Conservation (phyloP, 2,329 filamentous ascomycete genomes). For the Fusarium chlamydosporum region DNA sequence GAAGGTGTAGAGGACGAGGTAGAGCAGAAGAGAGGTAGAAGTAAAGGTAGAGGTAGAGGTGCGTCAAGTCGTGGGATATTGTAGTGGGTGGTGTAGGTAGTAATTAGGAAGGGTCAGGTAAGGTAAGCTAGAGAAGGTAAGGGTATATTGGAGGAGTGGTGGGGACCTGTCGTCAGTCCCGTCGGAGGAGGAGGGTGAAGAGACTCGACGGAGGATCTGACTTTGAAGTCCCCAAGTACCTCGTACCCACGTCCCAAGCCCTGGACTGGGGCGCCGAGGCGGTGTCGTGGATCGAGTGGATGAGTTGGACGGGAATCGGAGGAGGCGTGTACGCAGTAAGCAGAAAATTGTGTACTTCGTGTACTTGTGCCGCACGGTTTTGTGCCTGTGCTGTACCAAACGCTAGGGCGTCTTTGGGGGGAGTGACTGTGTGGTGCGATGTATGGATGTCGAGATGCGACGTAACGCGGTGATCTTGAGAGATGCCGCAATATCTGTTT, state of each 20-base stretch:
- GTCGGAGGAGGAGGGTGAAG: constrained; percentile 39
- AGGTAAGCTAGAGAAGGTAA: constrained; percentile 46
- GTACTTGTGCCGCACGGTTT: constrained; percentile 42
- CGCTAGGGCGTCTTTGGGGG: constrained; percentile 17
- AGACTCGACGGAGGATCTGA: constrained; percentile 44
- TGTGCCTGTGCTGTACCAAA: constrained; percentile 38
- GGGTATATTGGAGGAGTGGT: constrained; percentile 49
- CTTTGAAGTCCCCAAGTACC: constrained; percentile 41
- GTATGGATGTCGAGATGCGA: constrained; percentile 31
- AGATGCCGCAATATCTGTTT: constrained; percentile 43
- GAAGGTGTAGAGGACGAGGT: constrained; percentile 25
- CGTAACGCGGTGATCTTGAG: constrained; percentile 38
- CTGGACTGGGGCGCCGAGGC: constrained; percentile 49
- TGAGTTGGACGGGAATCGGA: constrained; percentile 41
- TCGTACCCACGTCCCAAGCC: constrained; percentile 47
- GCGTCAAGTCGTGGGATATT: constrained; percentile 45
- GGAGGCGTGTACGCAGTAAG: constrained; percentile 40
- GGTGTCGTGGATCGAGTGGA: constrained; percentile 51
- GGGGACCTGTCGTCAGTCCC: constrained; percentile 47
- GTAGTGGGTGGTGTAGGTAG: constrained; percentile 47
- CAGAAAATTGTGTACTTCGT: constrained; percentile 10
- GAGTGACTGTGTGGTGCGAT: constrained; percentile 37
- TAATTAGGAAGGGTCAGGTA: constrained; percentile 46
- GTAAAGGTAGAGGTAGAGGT: constrained; percentile 22
- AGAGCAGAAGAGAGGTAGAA: constrained; percentile 32